Base-by-base conservation (phyloP, 164 flowering plant genomes). In the Tetracentron sinense region DNA sequence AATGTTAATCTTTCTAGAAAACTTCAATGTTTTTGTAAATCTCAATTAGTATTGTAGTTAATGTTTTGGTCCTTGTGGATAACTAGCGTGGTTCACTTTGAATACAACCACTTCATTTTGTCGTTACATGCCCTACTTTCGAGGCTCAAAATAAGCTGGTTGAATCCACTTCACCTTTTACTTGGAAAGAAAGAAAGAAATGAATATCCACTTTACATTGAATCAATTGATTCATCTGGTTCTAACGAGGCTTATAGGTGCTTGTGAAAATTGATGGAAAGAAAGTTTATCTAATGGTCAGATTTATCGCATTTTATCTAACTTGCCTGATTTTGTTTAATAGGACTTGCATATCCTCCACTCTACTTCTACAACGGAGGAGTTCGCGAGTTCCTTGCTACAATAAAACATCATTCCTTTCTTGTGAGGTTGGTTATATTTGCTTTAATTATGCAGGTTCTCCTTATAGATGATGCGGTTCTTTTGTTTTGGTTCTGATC, bases 301-400 rank as follows among this genome's bases (percentile, higher is more conserved):
- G 27, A 14, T 51, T 51, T 6, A 51, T n/a, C n/a, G n/a, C n/a
- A n/a, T n/a, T n/a, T n/a, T n/a, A n/a, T n/a, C n/a, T n/a, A n/a
- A n/a, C n/a, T n/a, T n/a, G n/a, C n/a, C n/a, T n/a, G n/a, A n/a
- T n/a, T n/a, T n/a, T n/a, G n/a, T 65, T 70, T 22, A 64, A 57
- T 84, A 95, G 99, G 99, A 44, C 88, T 95, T 69, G 99, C 99
- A 63, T 88, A 69, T 78, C 96, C 99, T 64, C 94, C 97, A 60
- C 91, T 95, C 49, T 95, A 92, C 75, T 95, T 95, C 76, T 95
- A 95, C 70, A 92, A 82, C 79, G 97, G 99, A 71, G 99, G 99
- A 64, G 94, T 92, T 19, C 77, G 83, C 52, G 99, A 95, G 77
- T 90, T 95, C 63, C 83, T 95, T 55, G 94, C 92, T 44, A 81